Percentiles rank a stretch among this genome's conserved stretches.
Conservation (phyloP, 805 yeast species). For the Sugiyamaella qingdaonensis region DNA sequence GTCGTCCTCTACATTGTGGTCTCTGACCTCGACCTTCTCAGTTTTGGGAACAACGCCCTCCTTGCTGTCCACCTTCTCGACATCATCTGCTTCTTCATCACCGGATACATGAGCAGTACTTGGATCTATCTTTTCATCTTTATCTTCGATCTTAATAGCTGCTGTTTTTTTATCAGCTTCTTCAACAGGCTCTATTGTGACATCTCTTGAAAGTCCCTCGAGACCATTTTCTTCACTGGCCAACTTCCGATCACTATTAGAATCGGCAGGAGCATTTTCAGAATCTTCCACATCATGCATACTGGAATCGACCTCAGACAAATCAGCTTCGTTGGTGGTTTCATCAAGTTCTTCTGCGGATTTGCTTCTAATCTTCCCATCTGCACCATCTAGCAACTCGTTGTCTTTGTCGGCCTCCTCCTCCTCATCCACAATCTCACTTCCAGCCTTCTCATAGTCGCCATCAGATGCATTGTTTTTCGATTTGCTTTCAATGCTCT, state of each 20-base stretch:
- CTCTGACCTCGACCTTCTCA: conserved; percentile 33
- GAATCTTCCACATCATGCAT: too few species aligned
- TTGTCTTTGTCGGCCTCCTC: conserved; percentile 26
- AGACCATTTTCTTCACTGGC: too few species aligned
- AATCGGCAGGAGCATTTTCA: too few species aligned
- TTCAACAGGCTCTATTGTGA: not conserved
- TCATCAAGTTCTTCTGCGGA: too few species aligned
- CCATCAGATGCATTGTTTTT: not conserved
- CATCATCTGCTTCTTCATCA: not conserved
- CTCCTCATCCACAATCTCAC: conserved; percentile 3
- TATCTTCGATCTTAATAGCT: conserved; percentile 1
- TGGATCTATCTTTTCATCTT: not conserved
- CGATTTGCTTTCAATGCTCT: conserved; percentile 2
- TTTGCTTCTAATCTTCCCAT: conserved; percentile 18
- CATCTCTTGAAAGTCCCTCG: too few species aligned
- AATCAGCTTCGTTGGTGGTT: too few species aligned
- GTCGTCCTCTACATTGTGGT: conserved; percentile 4
- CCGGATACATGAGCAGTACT: not conserved
- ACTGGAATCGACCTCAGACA: too few species aligned
- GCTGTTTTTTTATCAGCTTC: not conserved
- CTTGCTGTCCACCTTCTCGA: conserved; percentile 33
- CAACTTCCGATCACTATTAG: too few species aligned
- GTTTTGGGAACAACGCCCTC: conserved; percentile 39
- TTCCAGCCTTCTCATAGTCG: not conserved
- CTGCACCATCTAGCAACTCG: conserved; percentile 35